Evolutionary conservation across 352 stramenopile genomes (phyloP).

Genomic region (Pythium biforme): DNA sequence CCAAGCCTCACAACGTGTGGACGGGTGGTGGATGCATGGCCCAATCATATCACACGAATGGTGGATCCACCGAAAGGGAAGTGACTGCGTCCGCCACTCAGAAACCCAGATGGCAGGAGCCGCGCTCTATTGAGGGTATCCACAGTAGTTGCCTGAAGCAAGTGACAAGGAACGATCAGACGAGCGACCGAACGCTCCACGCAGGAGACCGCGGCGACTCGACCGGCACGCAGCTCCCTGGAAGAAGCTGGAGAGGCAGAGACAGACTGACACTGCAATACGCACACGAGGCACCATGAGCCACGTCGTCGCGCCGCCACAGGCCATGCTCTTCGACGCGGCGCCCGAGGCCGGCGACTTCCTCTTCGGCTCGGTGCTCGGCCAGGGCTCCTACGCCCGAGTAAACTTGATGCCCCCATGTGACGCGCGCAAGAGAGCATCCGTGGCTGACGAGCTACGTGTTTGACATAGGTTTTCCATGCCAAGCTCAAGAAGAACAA

Average conservation of each 20-base stretch:
- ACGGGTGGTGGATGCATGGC: slow-evolving; percentile 3
- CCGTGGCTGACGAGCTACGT: neutral
- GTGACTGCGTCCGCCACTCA: slow-evolving; percentile 18
- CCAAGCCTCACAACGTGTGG: slow-evolving; percentile 17
- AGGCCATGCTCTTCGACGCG: slow-evolving; percentile 54
- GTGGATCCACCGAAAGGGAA: slow-evolving; percentile 28
- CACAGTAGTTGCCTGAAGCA: slow-evolving; percentile 3
- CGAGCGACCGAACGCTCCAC: slow-evolving; percentile 8
- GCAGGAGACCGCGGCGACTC: neutral
- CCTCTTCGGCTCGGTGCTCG: slow-evolving; percentile 82
- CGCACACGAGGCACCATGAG: slow-evolving; percentile 6
- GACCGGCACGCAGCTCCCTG: neutral
- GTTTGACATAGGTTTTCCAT: slow-evolving; percentile 70
- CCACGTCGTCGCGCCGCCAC: slow-evolving; percentile 31
- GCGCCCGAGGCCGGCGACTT: slow-evolving; percentile 80
- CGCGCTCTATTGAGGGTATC: slow-evolving; percentile 17
- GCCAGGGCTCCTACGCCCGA: slow-evolving; percentile 88
- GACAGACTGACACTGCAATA: neutral
- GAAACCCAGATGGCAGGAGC: slow-evolving; percentile 14
- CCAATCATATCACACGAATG: slow-evolving; percentile 23
- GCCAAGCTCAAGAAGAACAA: slow-evolving; percentile 78
- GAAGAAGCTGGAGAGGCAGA: neutral
- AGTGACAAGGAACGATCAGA: slow-evolving; percentile 6
- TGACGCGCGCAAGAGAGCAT: too few species aligned
- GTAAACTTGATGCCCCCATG: slow-evolving; percentile 30